phyloP scores from a whole-genome alignment of 2,329 filamentous ascomycete species.

The Zymoseptoria pseudotritici region DNA sequence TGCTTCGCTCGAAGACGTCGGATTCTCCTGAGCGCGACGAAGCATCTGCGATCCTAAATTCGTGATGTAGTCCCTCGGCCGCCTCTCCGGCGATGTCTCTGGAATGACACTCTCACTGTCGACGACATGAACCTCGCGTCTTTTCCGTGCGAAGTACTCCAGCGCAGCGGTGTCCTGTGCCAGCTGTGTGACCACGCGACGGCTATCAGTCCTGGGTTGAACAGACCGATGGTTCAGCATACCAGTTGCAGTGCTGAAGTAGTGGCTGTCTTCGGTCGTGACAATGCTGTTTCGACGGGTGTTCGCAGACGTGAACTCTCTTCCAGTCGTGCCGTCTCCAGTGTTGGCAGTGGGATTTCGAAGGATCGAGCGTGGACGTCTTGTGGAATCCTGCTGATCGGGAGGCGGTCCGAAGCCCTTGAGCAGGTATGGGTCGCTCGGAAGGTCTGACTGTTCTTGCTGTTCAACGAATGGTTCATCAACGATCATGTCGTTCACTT shows the following conservation, averaged over 20 bases:
- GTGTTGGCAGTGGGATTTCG: constrained; percentile 12
- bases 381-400: neutral
- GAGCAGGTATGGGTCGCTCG: neutral
- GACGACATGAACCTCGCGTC: constrained; percentile 10
- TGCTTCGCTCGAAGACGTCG: constrained; percentile 12
- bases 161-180: constrained; percentile 9
- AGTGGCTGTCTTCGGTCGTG: constrained; percentile 12
- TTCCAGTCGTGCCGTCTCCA: constrained; percentile 8
- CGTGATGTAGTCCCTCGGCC: constrained; percentile 11
- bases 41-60: constrained; percentile 10
- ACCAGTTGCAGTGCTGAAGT: constrained; percentile 18
- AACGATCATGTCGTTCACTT: constrained; percentile 20
- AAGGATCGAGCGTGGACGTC: constrained; percentile 20
- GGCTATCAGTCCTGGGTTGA: neutral
- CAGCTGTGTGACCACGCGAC: constrained; percentile 12
- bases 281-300: constrained; percentile 23
- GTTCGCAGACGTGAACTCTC: constrained; percentile 18
- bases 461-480: constrained; percentile 6
- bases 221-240: constrained; percentile 4
- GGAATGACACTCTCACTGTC: constrained; percentile 16
- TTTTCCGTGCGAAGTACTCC: constrained; percentile 7
- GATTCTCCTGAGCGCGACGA: constrained; percentile 5
- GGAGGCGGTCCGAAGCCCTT: neutral
- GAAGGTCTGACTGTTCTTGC: neutral
- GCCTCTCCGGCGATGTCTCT: constrained; percentile 18